Percentiles rank a stretch among this genome's conserved stretches.
These are phyloP conservation scores for Tephrocybe rancida DNA, from an alignment of 768 basidiomycete genomes.

Conservation along the genomic window DNA sequence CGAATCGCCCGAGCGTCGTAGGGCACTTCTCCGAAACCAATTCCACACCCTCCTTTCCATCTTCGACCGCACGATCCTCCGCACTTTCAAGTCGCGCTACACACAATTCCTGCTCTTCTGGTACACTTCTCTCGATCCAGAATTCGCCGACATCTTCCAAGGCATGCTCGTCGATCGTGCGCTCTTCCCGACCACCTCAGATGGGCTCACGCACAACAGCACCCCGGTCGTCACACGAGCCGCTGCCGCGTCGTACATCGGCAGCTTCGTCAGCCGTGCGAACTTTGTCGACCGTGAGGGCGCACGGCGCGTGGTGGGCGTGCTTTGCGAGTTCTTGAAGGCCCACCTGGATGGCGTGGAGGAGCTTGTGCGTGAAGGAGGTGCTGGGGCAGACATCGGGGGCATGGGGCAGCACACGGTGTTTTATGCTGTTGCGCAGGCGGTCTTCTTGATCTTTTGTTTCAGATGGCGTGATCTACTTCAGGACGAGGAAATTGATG, in stretches of 20 bases:
- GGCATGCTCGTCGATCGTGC: conserved; percentile 94
- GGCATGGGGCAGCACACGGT: conserved; percentile 56
- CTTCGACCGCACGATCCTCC: conserved; percentile 91
- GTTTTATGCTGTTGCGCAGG: conserved; percentile 92
- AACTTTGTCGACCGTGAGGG: conserved; percentile 78
- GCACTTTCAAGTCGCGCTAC: conserved; percentile 96
- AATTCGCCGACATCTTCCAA: conserved; percentile 91
- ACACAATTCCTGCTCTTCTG: conserved; percentile 98
- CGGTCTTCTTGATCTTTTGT: conserved; percentile 95
- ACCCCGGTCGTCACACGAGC: conserved; percentile 80
- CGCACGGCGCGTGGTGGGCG: conserved; percentile 70
- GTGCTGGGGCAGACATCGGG: conserved; percentile 21
- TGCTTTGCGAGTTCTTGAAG: conserved; percentile 87
- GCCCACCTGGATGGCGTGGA: conserved; percentile 78
- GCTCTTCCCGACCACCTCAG: conserved; percentile 44
- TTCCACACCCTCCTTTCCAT: conserved; percentile 90
- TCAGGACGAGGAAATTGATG: conserved; percentile 61
- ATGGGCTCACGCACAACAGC: conserved; percentile 26
- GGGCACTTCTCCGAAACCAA: conserved; percentile 53
- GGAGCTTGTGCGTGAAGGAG: conserved; percentile 42
- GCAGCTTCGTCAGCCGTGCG: conserved; percentile 89
- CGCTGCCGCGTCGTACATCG: conserved; percentile 93
- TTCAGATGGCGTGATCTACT: conserved; percentile 93
- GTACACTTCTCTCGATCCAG: conserved; percentile 86
- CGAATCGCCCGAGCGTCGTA: conserved; percentile 21